Percentiles rank a stretch among this genome's conserved stretches.
phyloP scores from a whole-genome alignment of 805 yeast species.

The Candida koratica region DNA sequence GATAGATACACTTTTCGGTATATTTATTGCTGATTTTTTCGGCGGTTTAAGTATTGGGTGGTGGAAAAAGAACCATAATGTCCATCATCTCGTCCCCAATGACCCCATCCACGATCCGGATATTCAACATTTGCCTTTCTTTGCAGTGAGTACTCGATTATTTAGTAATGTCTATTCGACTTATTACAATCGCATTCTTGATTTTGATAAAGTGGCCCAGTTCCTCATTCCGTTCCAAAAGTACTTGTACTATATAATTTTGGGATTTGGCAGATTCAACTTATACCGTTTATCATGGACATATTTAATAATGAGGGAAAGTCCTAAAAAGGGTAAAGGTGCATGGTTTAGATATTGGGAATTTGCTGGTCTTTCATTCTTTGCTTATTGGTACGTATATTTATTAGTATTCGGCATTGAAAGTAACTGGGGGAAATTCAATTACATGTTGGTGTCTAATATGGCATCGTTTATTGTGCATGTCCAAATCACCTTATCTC shows the following conservation, averaged over 20 bases:
- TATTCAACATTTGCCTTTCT: slow-evolving; percentile 88
- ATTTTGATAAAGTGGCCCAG: slow-evolving; percentile 66
- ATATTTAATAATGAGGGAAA: slow-evolving; percentile 67
- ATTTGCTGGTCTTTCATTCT: slow-evolving; percentile 61
- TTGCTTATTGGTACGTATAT: slow-evolving; percentile 81
- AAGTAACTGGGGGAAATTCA: slow-evolving; percentile 50
- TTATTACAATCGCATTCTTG: slow-evolving; percentile 63
- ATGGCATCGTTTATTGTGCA: slow-evolving; percentile 87
- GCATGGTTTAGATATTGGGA: slow-evolving; percentile 86
- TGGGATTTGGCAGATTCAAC: slow-evolving; percentile 82
- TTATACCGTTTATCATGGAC: slow-evolving; percentile 78
- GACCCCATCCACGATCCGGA: slow-evolving; percentile 95
- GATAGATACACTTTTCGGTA: slow-evolving; percentile 69
- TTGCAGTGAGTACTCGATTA: slow-evolving; percentile 74
- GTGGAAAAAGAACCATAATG: slow-evolving; percentile 94
- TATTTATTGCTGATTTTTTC: slow-evolving; percentile 65
- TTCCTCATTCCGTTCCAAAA: slow-evolving; percentile 59
- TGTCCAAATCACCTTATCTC: slow-evolving; percentile 85
- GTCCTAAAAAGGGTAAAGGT: slow-evolving; percentile 77
- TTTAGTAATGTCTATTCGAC: slow-evolving; percentile 73
- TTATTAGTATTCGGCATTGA: slow-evolving; percentile 50
- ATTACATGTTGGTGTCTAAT: slow-evolving; percentile 69
- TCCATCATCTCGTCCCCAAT: slow-evolving; percentile 88
- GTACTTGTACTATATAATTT: slow-evolving; percentile 70
- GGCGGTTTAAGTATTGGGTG: slow-evolving; percentile 92